Base-by-base conservation (phyloP, 768 basidiomycete species). In the Boletellus ananas region DNA sequence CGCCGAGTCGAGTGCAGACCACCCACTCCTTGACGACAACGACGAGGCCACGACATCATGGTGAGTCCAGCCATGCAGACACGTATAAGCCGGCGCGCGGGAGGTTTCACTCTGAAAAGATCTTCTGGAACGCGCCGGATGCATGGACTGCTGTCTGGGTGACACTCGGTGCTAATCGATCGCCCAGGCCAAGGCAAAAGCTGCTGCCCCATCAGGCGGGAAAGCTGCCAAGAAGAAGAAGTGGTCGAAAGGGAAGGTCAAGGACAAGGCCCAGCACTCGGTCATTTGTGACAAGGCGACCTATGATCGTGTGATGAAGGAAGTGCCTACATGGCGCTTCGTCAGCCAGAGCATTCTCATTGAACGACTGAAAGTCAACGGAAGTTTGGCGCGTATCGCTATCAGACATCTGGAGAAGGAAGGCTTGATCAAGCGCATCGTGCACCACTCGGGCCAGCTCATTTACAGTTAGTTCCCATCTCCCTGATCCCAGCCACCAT, bases 161-260 rank as follows among this genome's bases (percentile, higher is more conserved):
- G 48, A 51, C 52, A 14, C 18, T 1, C 33, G 31, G 27, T 17
- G 43, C 56, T 63, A 14, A 61, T 52, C 38, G 20, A 7, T 58
- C 47, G 49, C 45, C 72, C 80, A 85, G 80, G 85, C 88, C 68
- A 90, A 89, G 80, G 84, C 85, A 76, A 76, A 84, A 66, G 73
- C 90, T 58, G 73, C 85, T 52, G 74, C 79, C 52, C 67, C 77
- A 43, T 74, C 81, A 58, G 85, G 87, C 59, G 87, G 89, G 69
- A 93, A 93, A 72, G 75, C 87, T 66, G 91, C 90, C 56, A 97
- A 97, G 83, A 98, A 98, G 84, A 98, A 98, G 91, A 98, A 98
- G 83, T 97, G 94, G 94, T 96, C 92, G 63, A 98, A 98, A 83
- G 96, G 96, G 71, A 98, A 98, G 78, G 96, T 99, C 73, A 99